A percentile compares a stretch with the other conserved stretches of the same genome.
Conservation (phyloP, 2,329 filamentous ascomycete species). For the Colletotrichum theobromicola region DNA sequence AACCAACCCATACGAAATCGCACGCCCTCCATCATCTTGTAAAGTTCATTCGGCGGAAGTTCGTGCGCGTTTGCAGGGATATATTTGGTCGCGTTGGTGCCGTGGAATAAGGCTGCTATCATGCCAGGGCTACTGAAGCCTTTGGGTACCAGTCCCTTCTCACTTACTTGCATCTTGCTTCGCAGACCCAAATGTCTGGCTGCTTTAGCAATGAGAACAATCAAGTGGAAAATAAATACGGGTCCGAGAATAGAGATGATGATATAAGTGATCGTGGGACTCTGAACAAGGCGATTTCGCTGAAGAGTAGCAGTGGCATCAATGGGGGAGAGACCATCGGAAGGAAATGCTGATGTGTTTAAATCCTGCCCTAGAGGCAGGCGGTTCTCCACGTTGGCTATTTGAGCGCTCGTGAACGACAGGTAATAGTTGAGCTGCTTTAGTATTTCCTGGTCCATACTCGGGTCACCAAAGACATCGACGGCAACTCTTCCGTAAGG, state of each 20-base stretch:
- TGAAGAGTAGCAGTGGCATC: background rate
- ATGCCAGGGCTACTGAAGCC: background rate
- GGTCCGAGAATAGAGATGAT: background rate
- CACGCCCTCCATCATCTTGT: background rate
- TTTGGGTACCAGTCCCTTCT: too few species aligned
- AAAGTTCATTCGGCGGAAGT: background rate
- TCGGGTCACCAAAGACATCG: background rate
- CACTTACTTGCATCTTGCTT: too few species aligned
- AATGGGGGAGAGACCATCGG: background rate
- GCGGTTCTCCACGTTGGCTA: background rate
- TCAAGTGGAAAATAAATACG: background rate
- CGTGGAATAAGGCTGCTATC: background rate
- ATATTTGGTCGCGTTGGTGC: background rate
- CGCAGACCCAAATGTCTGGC: too few species aligned
- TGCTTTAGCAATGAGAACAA: too few species aligned
- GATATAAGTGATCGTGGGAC: background rate
- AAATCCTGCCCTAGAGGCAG: background rate
- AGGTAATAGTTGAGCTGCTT: background rate
- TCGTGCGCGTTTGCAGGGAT: background rate
- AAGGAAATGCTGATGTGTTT: background rate
- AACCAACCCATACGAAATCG: background rate
- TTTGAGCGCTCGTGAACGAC: background rate
- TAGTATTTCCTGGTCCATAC: background rate
- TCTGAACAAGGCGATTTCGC: background rate
- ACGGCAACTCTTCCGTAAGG: too few species aligned